phyloP scores from a whole-genome alignment of 352 stramenopile genomes.

The Phytopythium cucurbitacearum region DNA sequence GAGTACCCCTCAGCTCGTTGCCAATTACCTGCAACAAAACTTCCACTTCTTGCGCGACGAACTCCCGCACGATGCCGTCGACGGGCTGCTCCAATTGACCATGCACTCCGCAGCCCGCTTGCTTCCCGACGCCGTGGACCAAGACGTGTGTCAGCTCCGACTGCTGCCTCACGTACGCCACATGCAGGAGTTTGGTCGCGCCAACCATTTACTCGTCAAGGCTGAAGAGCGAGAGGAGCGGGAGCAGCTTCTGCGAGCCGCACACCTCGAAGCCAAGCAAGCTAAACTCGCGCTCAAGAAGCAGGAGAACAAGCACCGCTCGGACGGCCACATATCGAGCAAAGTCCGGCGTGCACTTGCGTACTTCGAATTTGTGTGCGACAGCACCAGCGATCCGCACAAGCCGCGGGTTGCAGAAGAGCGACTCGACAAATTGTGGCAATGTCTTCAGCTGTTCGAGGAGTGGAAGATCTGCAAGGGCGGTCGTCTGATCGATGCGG shows the following conservation, averaged over 20 bases:
- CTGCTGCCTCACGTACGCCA: slow-evolving; percentile 48
- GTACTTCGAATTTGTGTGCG: slow-evolving; percentile 61
- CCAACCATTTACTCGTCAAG: slow-evolving; percentile 34
- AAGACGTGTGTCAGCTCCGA: slow-evolving; percentile 51
- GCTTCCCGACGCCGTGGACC: slow-evolving; percentile 36
- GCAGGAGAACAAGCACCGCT: slow-evolving; percentile 18
- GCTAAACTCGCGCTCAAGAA: slow-evolving; percentile 40
- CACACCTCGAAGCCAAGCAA: slow-evolving; percentile 52
- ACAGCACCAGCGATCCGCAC: slow-evolving; percentile 36
- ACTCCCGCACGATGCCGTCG: slow-evolving; percentile 16
- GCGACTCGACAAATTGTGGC: slow-evolving; percentile 68
- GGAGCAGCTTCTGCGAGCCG: slow-evolving; percentile 36
- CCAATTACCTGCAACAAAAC: slow-evolving; percentile 71
- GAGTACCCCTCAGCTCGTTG: slow-evolving; percentile 54
- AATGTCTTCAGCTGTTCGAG: slow-evolving; percentile 65
- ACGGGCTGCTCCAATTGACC: slow-evolving; percentile 7
- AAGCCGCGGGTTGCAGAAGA: slow-evolving; percentile 28
- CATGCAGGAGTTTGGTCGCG: slow-evolving; percentile 44
- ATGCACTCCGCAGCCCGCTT: slow-evolving; percentile 23
- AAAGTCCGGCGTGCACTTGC: slow-evolving; percentile 53
- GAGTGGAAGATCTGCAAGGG: slow-evolving; percentile 74
- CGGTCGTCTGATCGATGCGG: slow-evolving; percentile 57
- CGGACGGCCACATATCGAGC: slow-evolving; percentile 21
- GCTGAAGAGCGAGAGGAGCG: slow-evolving; percentile 46
- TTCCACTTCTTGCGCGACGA: slow-evolving; percentile 41